Evolutionary conservation across 768 basidiomycete species (phyloP).

Genomic region (Auricularia sp.): DNA sequence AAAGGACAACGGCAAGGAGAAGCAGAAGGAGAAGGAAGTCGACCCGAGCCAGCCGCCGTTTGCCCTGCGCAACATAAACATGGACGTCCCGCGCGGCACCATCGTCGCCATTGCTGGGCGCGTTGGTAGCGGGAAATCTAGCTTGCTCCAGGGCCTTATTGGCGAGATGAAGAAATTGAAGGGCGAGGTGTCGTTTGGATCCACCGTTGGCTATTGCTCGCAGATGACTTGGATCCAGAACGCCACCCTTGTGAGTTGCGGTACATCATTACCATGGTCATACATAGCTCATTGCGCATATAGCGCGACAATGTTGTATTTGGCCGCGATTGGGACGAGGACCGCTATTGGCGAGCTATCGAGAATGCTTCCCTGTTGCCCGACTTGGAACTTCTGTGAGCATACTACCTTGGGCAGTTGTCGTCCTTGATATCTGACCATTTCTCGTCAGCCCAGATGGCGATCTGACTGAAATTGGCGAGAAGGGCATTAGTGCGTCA

Average conservation of each 20-base stretch:
- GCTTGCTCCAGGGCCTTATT: constrained; percentile 44
- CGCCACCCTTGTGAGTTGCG: constrained; percentile 38
- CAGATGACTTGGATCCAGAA: constrained; percentile 76
- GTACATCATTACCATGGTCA: background rate
- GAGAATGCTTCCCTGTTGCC: constrained; percentile 47
- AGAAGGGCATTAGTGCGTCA: constrained; percentile 49
- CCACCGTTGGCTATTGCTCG: constrained; percentile 56
- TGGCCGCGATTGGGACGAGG: constrained; percentile 53
- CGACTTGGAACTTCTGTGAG: constrained; percentile 46
- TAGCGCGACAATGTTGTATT: constrained; percentile 61
- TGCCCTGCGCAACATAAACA: constrained; percentile 36
- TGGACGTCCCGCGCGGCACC: constrained; percentile 46
- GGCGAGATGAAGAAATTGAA: constrained; percentile 54
- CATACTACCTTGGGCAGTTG: background rate
- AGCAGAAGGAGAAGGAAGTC: constrained; percentile 8
- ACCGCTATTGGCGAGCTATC: constrained; percentile 54
- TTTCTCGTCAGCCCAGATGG: constrained; percentile 35
- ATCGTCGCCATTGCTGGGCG: constrained; percentile 57
- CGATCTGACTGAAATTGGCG: constrained; percentile 68
- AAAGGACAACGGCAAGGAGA: constrained; percentile 9
- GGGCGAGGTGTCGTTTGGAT: constrained; percentile 51
- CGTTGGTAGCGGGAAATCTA: constrained; percentile 55
- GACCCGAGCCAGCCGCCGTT: constrained; percentile 30
- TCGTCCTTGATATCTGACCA: background rate
- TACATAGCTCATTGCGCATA: constrained; percentile 1